Evolutionary conservation across 768 basidiomycete genomes (phyloP).

Genomic region (Podaxis sp.): DNA sequence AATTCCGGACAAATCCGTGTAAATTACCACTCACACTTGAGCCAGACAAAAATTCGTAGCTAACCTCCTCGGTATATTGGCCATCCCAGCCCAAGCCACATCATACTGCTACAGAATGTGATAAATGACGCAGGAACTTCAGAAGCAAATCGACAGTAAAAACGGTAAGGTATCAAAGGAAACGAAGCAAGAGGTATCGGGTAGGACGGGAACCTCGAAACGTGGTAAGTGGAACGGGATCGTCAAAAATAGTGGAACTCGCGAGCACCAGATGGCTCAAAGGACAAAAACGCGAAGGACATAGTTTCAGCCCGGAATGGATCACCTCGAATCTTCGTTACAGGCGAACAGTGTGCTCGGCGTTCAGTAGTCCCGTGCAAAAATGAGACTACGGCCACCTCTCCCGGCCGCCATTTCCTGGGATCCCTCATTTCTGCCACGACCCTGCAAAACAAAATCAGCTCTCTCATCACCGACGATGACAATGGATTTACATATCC

Average conservation of each 20-base stretch:
- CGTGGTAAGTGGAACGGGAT: neutral
- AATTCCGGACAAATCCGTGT: too few relatives aligned
- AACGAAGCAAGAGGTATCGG: neutral
- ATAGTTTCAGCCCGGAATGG: neutral
- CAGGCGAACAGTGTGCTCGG: neutral
- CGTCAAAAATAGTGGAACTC: neutral
- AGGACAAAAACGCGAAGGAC: neutral
- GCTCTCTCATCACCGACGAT: neutral
- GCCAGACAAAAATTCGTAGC: neutral
- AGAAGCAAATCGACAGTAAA: neutral
- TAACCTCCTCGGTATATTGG: conserved; percentile 13
- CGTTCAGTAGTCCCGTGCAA: neutral
- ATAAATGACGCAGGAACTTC: neutral
- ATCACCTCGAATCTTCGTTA: neutral
- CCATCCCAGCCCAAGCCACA: conserved; percentile 8
- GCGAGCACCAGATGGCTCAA: neutral
- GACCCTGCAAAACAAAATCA: neutral
- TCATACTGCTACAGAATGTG: neutral
- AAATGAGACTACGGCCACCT: neutral
- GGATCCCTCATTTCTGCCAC: too few relatives aligned
- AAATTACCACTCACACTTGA: neutral
- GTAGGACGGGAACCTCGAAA: neutral
- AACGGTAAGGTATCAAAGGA: neutral
- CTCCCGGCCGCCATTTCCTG: neutral
- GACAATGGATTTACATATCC: neutral